Evolutionary conservation across 208 protist genomes (phyloP), one percentile per base, ranked within the genome.

Genomic region (Leishmania braziliensis): DNA sequence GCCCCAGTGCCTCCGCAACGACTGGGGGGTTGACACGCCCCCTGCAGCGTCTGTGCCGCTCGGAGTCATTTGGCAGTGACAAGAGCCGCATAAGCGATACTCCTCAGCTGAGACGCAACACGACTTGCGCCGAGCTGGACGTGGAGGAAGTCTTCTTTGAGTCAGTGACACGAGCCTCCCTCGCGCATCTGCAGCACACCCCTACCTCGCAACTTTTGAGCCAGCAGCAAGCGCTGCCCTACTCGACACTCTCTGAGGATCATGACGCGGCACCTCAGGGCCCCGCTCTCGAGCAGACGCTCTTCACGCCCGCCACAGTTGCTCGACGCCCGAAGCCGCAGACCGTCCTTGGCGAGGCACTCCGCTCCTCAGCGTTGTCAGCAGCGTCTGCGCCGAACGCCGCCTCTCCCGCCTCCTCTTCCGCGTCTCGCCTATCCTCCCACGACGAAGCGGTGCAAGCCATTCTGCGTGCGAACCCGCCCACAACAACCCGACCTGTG

Each of bases 401-500:
- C 71, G 20, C 48, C 36, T 76, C 79, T 54, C 71, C 79, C 14
- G n/a, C 81, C 26, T 36, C 69, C 36, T 63, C 82, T 18, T 81
- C 78, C 48, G 78, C 43, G 10, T 82, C 82, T n/a, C 82, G 82
- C 51, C 63, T 46, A n/a, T 86, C 82, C 33, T 51, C 74, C 36
- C 82, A 86, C 48, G 82, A 86, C 74, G 78, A 72, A 23, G 80
- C 86, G 0, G 86, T 91, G 79, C 80, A 78, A 8, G 86, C 88
- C 2, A 89, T 91, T 29, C 53, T 88, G 68, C 77, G 75, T 39
- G 77, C 81, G 43, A 87, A 92, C 43, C 92, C 92, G 16, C 84
- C 89, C 65, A 95, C 90, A n/a, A 85, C 86, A 23, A 92, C 92
- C n/a, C 92, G 92, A 14, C 76, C 77, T 0, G 78, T 89, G 43